Conservation (phyloP, 2,329 filamentous ascomycete genomes). For the Alternaria triticina region DNA sequence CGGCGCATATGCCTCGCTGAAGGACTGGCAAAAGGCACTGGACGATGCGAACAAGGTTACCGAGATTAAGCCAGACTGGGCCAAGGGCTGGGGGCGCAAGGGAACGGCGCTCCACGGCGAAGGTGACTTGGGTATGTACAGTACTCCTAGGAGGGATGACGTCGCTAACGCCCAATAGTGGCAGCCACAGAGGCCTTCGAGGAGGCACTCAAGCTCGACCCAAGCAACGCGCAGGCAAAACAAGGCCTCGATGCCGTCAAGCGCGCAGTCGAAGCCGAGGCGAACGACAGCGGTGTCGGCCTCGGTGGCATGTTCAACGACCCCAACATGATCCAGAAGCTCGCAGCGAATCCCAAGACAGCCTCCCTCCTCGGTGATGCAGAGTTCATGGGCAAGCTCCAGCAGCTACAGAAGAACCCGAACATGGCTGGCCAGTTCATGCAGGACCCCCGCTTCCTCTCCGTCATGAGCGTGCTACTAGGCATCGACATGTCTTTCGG, state of each 20-base stretch:
- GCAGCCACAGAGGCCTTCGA: slow-evolving; percentile 90
- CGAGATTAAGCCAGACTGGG: slow-evolving; percentile 96
- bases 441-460: slow-evolving; percentile 87
- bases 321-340: slow-evolving; percentile 86
- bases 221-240: slow-evolving; percentile 90
- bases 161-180: slow-evolving; percentile 53
- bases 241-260: slow-evolving; percentile 83
- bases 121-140: slow-evolving; percentile 72
- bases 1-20: slow-evolving; percentile 84
- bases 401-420: slow-evolving; percentile 81
- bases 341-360: slow-evolving; percentile 94
- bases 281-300: slow-evolving; percentile 70
- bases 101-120: slow-evolving; percentile 88
- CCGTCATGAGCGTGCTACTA: slow-evolving; percentile 91
- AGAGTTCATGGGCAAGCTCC: slow-evolving; percentile 88
- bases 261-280: slow-evolving; percentile 84
- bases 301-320: slow-evolving; percentile 95
- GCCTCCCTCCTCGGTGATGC: slow-evolving; percentile 78
- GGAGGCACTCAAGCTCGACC: slow-evolving; percentile 90
- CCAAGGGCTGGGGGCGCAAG: slow-evolving; percentile 94
- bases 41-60: slow-evolving; percentile 92
- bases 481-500: slow-evolving; percentile 88
- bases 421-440: slow-evolving; percentile 79
- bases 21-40: slow-evolving; percentile 82
- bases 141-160: background rate